Evolutionary conservation across 1,139 yeast species (phyloP), one percentile per base, ranked within the genome.

Genomic region (Yamadazyma kanchanaburiensis): DNA sequence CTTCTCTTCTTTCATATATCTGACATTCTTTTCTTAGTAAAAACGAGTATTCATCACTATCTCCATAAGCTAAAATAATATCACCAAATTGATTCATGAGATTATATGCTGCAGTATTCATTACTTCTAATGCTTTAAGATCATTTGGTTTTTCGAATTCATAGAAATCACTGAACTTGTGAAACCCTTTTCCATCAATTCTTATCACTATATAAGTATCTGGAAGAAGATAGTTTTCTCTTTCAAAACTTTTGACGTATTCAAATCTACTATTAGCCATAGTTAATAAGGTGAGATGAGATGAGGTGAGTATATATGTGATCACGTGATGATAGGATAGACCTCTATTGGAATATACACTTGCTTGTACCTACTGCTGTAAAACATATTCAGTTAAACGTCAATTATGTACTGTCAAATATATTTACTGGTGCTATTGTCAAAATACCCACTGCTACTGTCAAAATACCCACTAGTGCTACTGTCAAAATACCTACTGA

Each of bases 181-280:
- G 98, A 55, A 91, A 91, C 15, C 95, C 95, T 44, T 94, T 75
- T 1, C 99, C 99, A 50, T 91, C 99, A 0, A 91, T 78, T 28
- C 99, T 67, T 10, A 94, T 74, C 15, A 91, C 81, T 9, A 91
- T 78, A 58, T 80, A 83, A 0, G 94, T 78, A 32, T 87, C 82
- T 0, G 91, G 95, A 1, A 91, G 68, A 5, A 94, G 65, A 22
- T 64, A 60, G 48, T 78, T 78, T 38, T 84, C 91, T 23, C 75
- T 63, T 54, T 91, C 99, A 55, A 87, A 91, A 36, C 64, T 60
- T 46, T 78, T 80, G 27, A 89, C 97, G 53, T 91, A 91, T 53
- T 89, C 96, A 37, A 70, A 88, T 41, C 84, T 67, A 11, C 88
- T 80, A 35, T 82, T 82, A 18, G 94, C 89, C 89, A 81, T 80